Percentiles rank a stretch among this genome's conserved stretches.
phyloP scores from a whole-genome alignment of 306 rosid genomes.

The Erythrophleum fordii region DNA sequence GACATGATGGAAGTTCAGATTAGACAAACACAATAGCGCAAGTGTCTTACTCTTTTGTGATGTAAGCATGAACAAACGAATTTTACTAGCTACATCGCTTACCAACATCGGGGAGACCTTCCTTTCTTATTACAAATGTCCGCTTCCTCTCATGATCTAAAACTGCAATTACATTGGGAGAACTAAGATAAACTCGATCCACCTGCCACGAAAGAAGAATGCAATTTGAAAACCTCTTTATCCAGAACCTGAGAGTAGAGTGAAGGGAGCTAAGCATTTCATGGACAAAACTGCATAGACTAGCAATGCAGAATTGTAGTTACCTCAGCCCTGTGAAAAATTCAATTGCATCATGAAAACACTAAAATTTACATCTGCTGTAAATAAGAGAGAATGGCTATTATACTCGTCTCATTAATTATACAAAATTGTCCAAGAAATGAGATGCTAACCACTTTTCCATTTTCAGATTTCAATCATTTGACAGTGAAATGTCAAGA shows the following conservation, averaged over 20 bases:
- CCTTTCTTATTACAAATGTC: conserved; percentile 81
- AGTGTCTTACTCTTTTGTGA: not conserved
- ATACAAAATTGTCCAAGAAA: not conserved
- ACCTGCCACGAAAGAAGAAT: conserved; percentile 53
- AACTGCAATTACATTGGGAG: conserved; percentile 78
- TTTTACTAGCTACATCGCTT: conserved; percentile 40
- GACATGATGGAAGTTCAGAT: not conserved
- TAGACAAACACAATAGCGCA: not conserved
- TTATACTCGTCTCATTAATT: not conserved
- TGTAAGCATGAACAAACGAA: not conserved
- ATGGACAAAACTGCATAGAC: conserved; percentile 20
- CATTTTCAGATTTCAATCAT: not conserved
- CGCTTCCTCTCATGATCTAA: conserved; percentile 89
- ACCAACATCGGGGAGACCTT: conserved; percentile 97
- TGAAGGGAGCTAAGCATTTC: not conserved
- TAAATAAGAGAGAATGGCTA: not conserved
- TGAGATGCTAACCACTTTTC: not conserved
- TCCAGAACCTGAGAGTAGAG: not conserved
- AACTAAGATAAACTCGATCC: conserved; percentile 87
- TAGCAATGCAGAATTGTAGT: not conserved
- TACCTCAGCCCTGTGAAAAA: not conserved
- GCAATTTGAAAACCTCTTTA: conserved; percentile 17
- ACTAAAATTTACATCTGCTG: not conserved
- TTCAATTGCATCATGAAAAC: conserved; percentile 16
- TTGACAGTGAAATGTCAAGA: not conserved